A percentile compares a stretch with the other conserved stretches of the same genome.
These are phyloP conservation scores for Dipteronia dyeriana DNA, from an alignment of 345 rosid species.

Conservation along the genomic window DNA sequence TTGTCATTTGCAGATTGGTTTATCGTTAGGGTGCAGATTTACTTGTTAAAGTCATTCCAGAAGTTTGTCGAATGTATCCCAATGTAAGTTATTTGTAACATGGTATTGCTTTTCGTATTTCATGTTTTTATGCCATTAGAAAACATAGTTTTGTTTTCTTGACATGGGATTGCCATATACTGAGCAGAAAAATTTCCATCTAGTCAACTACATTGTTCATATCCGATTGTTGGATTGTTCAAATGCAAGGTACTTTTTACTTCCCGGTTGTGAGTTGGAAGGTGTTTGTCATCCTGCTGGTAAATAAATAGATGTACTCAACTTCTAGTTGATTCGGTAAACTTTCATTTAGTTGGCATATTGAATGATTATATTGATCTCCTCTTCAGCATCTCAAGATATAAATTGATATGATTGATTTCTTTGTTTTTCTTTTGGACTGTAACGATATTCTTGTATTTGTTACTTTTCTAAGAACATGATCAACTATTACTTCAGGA, in stretches of 20 bases:
- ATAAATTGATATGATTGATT: background rate
- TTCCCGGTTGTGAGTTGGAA: background rate
- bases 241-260: background rate
- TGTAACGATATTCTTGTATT: background rate
- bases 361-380: background rate
- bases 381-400: background rate
- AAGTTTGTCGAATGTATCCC: conserved; percentile 71
- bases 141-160: background rate
- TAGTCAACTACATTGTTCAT: background rate
- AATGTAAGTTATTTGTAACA: conserved; percentile 53
- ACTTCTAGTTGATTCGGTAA: background rate
- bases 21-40: conserved; percentile 96
- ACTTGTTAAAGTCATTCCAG: conserved; percentile 94
- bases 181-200: background rate
- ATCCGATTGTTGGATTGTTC: background rate
- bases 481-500: background rate
- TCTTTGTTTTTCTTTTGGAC: background rate
- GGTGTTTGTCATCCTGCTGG: background rate
- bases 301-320: background rate
- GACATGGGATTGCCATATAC: background rate
- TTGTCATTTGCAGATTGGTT: conserved; percentile 93
- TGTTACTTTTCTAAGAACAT: background rate
- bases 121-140: background rate
- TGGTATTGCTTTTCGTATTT: conserved; percentile 4
- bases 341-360: background rate